phyloP scores from a whole-genome alignment of 2,329 filamentous ascomycete species.

The Hymenoscyphus occultus region DNA sequence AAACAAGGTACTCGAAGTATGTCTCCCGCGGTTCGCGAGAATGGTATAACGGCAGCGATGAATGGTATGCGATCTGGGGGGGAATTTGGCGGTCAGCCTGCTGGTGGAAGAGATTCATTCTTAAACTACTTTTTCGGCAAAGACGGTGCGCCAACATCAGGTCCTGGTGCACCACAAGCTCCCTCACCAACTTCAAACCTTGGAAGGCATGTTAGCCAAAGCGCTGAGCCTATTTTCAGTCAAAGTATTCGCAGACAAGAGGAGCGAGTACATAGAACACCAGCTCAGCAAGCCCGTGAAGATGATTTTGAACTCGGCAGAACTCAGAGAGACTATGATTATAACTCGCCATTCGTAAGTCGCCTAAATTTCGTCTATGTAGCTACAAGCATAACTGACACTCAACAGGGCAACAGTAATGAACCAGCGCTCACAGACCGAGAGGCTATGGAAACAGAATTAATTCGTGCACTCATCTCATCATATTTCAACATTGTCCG shows the following conservation, averaged over 20 bases:
- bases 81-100: slow-evolving; percentile 43
- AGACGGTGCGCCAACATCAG: slow-evolving; percentile 58
- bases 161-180: slow-evolving; percentile 30
- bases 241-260: slow-evolving; percentile 76
- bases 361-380: slow-evolving; percentile 11
- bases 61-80: slow-evolving; percentile 61
- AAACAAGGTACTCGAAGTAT: slow-evolving; percentile 66
- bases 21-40: slow-evolving; percentile 75
- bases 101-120: slow-evolving; percentile 79
- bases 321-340: slow-evolving; percentile 40
- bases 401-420: slow-evolving; percentile 52
- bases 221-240: slow-evolving; percentile 75
- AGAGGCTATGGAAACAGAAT: slow-evolving; percentile 94
- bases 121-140: slow-evolving; percentile 99
- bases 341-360: slow-evolving; percentile 48
- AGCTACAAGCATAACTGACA: slow-evolving; percentile 23
- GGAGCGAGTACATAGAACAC: slow-evolving; percentile 44
- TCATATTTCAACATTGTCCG: slow-evolving; percentile 99
- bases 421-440: slow-evolving; percentile 91
- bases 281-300: slow-evolving; percentile 50
- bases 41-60: slow-evolving; percentile 63
- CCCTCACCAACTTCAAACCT: slow-evolving; percentile 39
- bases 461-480: slow-evolving; percentile 92
- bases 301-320: slow-evolving; percentile 37
- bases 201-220: slow-evolving; percentile 71